Evolutionary conservation across 345 rosid species (phyloP), one percentile per base, ranked within the genome.

Genomic region (Rubroshorea leprosula): DNA sequence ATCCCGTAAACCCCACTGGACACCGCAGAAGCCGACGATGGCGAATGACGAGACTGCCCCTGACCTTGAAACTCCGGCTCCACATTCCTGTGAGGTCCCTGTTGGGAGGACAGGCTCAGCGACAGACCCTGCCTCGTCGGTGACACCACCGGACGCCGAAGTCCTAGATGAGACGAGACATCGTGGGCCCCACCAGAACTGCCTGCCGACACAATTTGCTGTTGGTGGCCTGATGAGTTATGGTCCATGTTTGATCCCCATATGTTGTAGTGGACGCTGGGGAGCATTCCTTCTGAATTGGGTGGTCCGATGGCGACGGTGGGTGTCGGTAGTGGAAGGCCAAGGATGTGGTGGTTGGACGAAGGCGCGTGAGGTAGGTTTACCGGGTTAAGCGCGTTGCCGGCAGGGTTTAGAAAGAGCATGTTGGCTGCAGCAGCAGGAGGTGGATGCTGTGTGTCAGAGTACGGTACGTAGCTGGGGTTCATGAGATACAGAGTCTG

Each of bases 401-500:
- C 55, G 67, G 72, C 62, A 43, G 73, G 73, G 69, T 69, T 80
- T 14, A 76, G 57, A 57, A 73, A 68, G 52, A 73, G 49, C 65
- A 62, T 61, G 54, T 64, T 60, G 26, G 57, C 35, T 29, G 66
- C 23, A 12, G 59, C 2, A 13, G 68, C 5, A 22, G 67, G 25
- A 15, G 62, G 5, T 31, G 45, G 55, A 54, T 61, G 39, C 23
- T 66, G 38, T 16, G 76, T 66, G 60, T 73, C 74, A 49, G 82
- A 55, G 62, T 70, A 77, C 1, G 81, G 77, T 8, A 72, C 61
- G 61, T 64, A 75, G 65, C 24, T 73, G 31, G 86, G 80, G 66
- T 80, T 80, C 73, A 78, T 65, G 41, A 80, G 76, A 50, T 67
- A 72, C 22, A 80, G 80, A 21, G 83, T 78, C 57, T 78, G 86